These are phyloP conservation scores for Arthrobotrys entomopaga DNA, from an alignment of 2,329 filamentous ascomycete species.

Conservation along the genomic window DNA sequence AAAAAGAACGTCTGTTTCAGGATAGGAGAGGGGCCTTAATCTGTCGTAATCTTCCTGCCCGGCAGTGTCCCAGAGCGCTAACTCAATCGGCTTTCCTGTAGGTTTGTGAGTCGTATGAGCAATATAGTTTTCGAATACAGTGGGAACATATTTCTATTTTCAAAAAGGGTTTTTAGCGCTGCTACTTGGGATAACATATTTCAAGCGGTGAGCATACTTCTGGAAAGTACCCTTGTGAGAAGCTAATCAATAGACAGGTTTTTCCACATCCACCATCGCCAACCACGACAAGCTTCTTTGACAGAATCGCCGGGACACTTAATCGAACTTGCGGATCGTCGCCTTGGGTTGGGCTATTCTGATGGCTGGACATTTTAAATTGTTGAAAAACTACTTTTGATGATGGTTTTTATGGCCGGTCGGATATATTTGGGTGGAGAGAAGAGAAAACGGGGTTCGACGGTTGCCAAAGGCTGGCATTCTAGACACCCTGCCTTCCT, in stretches of 20 bases:
- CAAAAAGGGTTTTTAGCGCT: constrained; percentile 3
- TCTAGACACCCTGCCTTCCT: constrained; percentile 27
- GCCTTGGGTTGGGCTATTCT: constrained; percentile 10
- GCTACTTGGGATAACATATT: background rate
- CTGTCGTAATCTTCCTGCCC: constrained; percentile 99
- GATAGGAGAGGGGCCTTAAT: constrained; percentile 92
- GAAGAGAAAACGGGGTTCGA: background rate
- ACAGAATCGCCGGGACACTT: constrained; percentile 82
- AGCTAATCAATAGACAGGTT: constrained; percentile 97
- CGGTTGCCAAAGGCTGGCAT: constrained; percentile 38
- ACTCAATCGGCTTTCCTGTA: constrained; percentile 92
- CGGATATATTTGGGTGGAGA: constrained; percentile 10
- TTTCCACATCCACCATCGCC: constrained; percentile 98
- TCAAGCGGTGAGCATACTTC: constrained; percentile 71
- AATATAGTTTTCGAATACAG: constrained; percentile 99
- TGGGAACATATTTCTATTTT: constrained; percentile 95
- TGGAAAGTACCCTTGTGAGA: constrained; percentile 98
- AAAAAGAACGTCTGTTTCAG: constrained; percentile 96
- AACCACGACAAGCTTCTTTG: constrained; percentile 99
- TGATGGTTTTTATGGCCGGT: background rate
- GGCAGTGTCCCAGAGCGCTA: constrained; percentile 97
- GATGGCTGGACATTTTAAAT: constrained; percentile 38
- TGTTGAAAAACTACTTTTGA: background rate
- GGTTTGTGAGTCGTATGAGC: constrained; percentile 90
- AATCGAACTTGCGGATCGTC: constrained; percentile 66